phyloP scores from a whole-genome alignment of 352 stramenopile genomes.

The Elongisporangium prolatum region DNA sequence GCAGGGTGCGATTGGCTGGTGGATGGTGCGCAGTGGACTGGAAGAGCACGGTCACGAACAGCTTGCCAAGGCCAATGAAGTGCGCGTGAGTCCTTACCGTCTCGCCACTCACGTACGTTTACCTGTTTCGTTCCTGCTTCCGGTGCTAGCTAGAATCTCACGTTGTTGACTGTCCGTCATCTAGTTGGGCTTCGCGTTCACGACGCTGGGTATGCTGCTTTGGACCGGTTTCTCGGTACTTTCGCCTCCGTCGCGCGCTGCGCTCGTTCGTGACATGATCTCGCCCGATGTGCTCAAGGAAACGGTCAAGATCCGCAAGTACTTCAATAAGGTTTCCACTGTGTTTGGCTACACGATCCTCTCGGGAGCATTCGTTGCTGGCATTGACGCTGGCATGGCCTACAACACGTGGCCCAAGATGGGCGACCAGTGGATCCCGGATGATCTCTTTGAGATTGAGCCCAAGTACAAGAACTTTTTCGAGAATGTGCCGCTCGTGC shows the following conservation, averaged over 20 bases:
- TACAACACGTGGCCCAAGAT: constrained; percentile 99
- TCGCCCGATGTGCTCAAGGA: constrained; percentile 74
- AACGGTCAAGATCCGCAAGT: constrained; percentile 56
- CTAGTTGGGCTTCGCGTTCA: constrained; percentile 94
- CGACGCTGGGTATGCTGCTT: constrained; percentile 92
- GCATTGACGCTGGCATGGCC: constrained; percentile 97
- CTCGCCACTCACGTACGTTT: constrained; percentile 91
- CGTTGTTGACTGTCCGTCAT: no score
- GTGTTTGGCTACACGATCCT: constrained; percentile 80
- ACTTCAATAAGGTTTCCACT: constrained; percentile 49
- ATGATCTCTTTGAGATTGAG: constrained; percentile 88
- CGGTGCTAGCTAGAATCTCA: constrained; percentile 1
- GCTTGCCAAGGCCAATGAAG: constrained; percentile 87
- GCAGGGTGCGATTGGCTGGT: constrained; percentile 94
- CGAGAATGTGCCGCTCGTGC: constrained; percentile 98
- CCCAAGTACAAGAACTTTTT: constrained; percentile 96
- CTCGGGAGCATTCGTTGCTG: constrained; percentile 94
- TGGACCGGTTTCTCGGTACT: constrained; percentile 94
- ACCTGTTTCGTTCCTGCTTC: neutral
- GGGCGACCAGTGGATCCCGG: constrained; percentile 92
- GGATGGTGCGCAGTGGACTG: constrained; percentile 99
- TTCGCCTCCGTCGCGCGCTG: constrained; percentile 57
- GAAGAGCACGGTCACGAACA: constrained; percentile 89
- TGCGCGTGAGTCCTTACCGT: constrained; percentile 96
- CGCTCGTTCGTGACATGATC: constrained; percentile 71